phyloP scores from a whole-genome alignment of 495 filamentous ascomycete species.

The Daldinia concentrica region DNA sequence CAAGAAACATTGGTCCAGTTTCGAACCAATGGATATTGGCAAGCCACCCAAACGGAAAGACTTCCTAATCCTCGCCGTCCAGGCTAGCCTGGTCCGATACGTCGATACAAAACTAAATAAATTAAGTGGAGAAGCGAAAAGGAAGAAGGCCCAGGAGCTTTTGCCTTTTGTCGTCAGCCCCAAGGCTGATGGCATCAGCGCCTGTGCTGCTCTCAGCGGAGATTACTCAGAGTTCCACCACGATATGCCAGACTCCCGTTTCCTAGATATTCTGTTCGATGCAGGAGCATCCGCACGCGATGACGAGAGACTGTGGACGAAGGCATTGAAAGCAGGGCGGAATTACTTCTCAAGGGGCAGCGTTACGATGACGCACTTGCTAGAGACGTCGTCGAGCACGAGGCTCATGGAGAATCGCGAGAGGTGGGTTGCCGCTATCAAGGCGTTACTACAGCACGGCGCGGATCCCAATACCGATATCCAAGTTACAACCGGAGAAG shows the following conservation, averaged over 20 bases:
- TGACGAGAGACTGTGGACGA: conserved; percentile 36
- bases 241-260: conserved; percentile 46
- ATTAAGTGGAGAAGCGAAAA: conserved; percentile 24
- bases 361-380: conserved; percentile 46
- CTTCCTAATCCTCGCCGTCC: conserved; percentile 43
- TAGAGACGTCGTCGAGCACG: conserved; percentile 43
- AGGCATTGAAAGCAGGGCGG: conserved; percentile 42
- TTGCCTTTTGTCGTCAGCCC: conserved; percentile 42
- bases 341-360: conserved; percentile 48
- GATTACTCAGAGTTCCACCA: conserved; percentile 49
- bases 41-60: conserved; percentile 48
- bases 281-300: conserved; percentile 35
- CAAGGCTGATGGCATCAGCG: conserved; percentile 45
- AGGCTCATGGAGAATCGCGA: conserved; percentile 46
- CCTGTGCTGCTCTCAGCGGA: conserved; percentile 43
- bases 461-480: conserved; percentile 45
- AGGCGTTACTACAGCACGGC: conserved; percentile 43
- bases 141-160: conserved; percentile 45
- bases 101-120: conserved; percentile 30
- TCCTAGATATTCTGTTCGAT: conserved; percentile 42
- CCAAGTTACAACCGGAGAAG: conserved; percentile 32
- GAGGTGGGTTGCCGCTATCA: conserved; percentile 46
- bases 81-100: conserved; percentile 46
- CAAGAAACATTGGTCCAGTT: conserved; percentile 45
- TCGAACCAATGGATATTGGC: conserved; percentile 49